Conservation (phyloP, 2,329 filamentous ascomycete genomes). For the Lasiodiplodia gonubiensis region DNA sequence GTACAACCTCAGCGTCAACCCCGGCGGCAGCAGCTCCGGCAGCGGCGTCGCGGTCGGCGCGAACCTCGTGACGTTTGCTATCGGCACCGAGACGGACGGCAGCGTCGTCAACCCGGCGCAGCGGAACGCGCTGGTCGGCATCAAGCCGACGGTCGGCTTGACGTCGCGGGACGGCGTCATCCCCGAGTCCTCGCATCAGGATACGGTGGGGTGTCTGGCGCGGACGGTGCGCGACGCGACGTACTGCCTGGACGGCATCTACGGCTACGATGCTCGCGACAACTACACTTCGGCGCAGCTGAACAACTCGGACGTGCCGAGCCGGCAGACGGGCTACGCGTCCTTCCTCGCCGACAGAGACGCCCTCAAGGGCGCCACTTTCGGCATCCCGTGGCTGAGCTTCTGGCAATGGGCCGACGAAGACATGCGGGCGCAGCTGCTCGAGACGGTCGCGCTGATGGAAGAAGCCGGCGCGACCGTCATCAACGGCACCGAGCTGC, state of each 20-base stretch:
- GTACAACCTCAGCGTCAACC: slow-evolving; percentile 67
- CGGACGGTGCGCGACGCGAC: slow-evolving; percentile 72
- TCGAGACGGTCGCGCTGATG: slow-evolving; percentile 59
- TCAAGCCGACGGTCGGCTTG: slow-evolving; percentile 60
- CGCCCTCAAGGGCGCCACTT: slow-evolving; percentile 65
- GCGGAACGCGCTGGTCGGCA: slow-evolving; percentile 70
- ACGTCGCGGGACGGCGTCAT: slow-evolving; percentile 46
- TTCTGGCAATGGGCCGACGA: slow-evolving; percentile 69
- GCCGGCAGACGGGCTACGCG: slow-evolving; percentile 51
- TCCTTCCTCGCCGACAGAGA: slow-evolving; percentile 61
- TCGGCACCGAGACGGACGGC: slow-evolving; percentile 62
- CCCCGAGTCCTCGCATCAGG: slow-evolving; percentile 70
- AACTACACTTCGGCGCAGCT: slow-evolving; percentile 68
- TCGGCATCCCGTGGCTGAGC: slow-evolving; percentile 73
- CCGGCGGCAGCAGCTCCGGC: slow-evolving; percentile 66
- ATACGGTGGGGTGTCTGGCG: slow-evolving; percentile 71
- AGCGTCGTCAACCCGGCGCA: slow-evolving; percentile 71
- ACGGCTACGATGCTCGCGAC: slow-evolving; percentile 66
- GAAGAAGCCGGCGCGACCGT: slow-evolving; percentile 68
- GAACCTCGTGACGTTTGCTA: slow-evolving; percentile 62
- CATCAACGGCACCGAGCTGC: slow-evolving; percentile 72
- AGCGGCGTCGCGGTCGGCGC: slow-evolving; percentile 65
- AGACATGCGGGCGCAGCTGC: slow-evolving; percentile 60
- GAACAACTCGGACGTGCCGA: slow-evolving; percentile 40
- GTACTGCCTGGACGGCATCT: slow-evolving; percentile 70